Base-by-base conservation (phyloP, 2,329 filamentous ascomycete genomes). In the Pleurostoma richardsiae region DNA sequence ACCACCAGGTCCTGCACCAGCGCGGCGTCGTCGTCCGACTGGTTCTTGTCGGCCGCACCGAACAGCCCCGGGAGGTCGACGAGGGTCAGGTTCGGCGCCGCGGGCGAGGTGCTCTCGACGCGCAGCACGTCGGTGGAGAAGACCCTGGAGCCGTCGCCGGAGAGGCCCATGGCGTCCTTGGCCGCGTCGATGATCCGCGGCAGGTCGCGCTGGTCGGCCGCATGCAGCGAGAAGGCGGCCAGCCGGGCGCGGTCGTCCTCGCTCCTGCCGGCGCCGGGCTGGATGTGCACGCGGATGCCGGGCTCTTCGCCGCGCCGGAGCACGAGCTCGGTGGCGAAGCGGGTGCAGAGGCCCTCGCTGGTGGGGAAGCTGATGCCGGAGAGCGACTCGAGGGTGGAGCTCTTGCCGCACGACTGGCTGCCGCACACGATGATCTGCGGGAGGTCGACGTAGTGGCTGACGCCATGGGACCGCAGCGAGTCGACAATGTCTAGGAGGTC, bases 241-340 rank as follows among this genome's bases (percentile, higher is more conserved):
- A 65, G 54, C 1, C 39, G 47, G 3, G 56, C 50, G 42, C 58
- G 53, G 19, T 68, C 61, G 3, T 53, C 40, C 0, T 49, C 52
- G 2, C 54, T 48, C 3, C 65, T 53, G 3, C 59, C 56, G 1
- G 51, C 48, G 10, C 66, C 65, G 0, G 70, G 66, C 6, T 56
- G 53, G 41, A 72, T 71, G 4, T 60, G 63, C 10, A 73, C 58
- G 4, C 54, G 61, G 11, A 75, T 64, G 2, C 57, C 57, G 0
- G 59, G 48, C 0, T 61, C 49, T 0, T 59, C 26, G 3, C 62
- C 63, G 7, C 72, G 70, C 19, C 80, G 73, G 4, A 86, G 68
- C 10, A 82, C 68, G 26, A 85, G 63, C 58, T 86, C 79, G 0
- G 80, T 86, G 0, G 81, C 74, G 50, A 86, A 85, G 0, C 78